phyloP scores from a whole-genome alignment of 2,329 filamentous ascomycete genomes.

The Clarireedia paspali region DNA sequence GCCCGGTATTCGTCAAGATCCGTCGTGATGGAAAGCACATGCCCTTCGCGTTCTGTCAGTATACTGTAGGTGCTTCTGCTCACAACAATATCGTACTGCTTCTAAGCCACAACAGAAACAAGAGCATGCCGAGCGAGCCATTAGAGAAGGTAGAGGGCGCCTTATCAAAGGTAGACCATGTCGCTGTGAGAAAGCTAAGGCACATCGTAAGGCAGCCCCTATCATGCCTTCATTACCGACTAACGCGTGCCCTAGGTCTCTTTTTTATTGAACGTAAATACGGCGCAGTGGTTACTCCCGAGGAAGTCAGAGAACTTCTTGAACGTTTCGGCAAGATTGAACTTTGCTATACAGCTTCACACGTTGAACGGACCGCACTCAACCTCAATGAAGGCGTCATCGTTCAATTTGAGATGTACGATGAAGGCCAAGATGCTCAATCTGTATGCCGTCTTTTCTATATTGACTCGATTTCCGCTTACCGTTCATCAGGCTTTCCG shows the following conservation, averaged over 20 bases:
- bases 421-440: constrained; percentile 42
- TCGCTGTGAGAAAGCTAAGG: constrained; percentile 52
- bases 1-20: constrained; percentile 55
- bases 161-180: constrained; percentile 48
- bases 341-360: constrained; percentile 18
- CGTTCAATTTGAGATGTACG: constrained; percentile 44
- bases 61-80: constrained; percentile 39
- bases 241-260: constrained; percentile 33
- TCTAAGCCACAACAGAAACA: constrained; percentile 33
- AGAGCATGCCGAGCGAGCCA: constrained; percentile 41
- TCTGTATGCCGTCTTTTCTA: constrained; percentile 32
- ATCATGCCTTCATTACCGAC: background rate
- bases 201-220: constrained; percentile 41
- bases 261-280: constrained; percentile 40
- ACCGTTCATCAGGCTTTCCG: constrained; percentile 22
- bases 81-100: background rate
- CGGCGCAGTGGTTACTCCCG: constrained; percentile 31
- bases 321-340: constrained; percentile 37
- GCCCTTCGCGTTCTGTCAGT: constrained; percentile 59
- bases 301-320: constrained; percentile 40
- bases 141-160: constrained; percentile 38
- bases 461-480: background rate
- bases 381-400: constrained; percentile 33
- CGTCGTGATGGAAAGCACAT: constrained; percentile 50
- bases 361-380: constrained; percentile 22